These are phyloP conservation scores for Aspergillus latus DNA, from an alignment of 2,329 filamentous ascomycete species.

Conservation along the genomic window DNA sequence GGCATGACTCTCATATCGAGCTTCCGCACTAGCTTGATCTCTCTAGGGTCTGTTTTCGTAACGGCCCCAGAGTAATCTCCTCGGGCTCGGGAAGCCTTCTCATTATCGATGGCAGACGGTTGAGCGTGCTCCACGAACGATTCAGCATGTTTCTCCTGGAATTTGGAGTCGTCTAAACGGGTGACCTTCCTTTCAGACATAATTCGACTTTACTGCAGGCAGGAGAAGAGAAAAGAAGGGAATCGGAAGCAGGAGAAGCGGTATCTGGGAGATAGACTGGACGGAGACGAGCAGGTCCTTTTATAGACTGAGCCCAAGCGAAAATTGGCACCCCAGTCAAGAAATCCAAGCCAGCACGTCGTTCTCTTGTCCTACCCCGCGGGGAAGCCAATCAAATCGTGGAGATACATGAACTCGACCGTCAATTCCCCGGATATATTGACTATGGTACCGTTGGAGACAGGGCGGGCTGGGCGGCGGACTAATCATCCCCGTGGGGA, in stretches of 20 bases:
- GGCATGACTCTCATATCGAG: slow-evolving; percentile 5
- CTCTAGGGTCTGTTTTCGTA: neutral
- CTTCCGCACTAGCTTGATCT: slow-evolving; percentile 3
- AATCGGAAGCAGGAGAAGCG: neutral
- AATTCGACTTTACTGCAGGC: too few relatives aligned
- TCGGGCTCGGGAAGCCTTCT: neutral
- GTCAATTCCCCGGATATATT: neutral
- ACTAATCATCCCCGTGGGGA: slow-evolving; percentile 1
- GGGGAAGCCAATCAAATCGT: neutral
- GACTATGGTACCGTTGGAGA: neutral
- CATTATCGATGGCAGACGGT: neutral
- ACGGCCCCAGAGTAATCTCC: neutral
- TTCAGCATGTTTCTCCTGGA: neutral
- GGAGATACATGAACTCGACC: neutral
- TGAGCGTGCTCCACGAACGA: neutral
- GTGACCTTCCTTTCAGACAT: neutral
- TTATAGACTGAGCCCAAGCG: neutral
- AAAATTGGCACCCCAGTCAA: neutral
- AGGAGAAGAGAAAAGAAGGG: too few relatives aligned
- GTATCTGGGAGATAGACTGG: neutral
- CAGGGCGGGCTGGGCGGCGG: neutral
- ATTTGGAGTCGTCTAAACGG: neutral
- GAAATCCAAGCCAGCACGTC: neutral
- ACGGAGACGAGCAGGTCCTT: neutral
- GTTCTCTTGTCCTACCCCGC: neutral